These are phyloP conservation scores for Melampsora allii-populina DNA, from an alignment of 1,284 basidiomycete species.

Conservation along the genomic window DNA sequence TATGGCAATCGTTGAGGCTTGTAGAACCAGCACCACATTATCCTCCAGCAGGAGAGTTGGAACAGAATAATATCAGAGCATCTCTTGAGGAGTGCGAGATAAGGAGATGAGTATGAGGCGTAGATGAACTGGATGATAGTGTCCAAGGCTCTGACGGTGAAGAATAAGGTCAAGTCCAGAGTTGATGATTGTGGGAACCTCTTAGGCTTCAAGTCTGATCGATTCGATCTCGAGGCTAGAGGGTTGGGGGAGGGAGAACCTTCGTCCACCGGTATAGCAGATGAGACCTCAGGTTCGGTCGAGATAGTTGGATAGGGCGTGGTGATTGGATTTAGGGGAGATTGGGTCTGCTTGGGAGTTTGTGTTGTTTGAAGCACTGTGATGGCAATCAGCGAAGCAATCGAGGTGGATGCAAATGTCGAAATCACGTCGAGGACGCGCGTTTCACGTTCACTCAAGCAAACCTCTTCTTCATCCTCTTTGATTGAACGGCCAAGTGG, in stretches of 20 bases:
- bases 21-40: conserved; percentile 52
- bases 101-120: conserved; percentile 17
- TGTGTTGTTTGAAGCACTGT: conserved; percentile 25
- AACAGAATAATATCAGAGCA: conserved; percentile 48
- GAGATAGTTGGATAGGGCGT: conserved; percentile 24
- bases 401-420: conserved; percentile 32
- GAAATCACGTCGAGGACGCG: conserved; percentile 16
- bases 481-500: not conserved
- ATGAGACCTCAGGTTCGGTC: not conserved
- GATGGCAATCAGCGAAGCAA: conserved; percentile 40
- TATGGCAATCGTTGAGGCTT: conserved; percentile 50
- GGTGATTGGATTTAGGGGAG: conserved; percentile 30
- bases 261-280: not conserved
- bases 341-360: conserved; percentile 7
- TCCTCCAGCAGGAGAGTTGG: conserved; percentile 45
- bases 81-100: conserved; percentile 38
- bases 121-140: conserved; percentile 49
- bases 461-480: not conserved
- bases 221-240: not conserved
- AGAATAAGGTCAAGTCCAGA: conserved; percentile 54
- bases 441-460: not conserved
- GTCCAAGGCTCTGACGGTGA: conserved; percentile 53
- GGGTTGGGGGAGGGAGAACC: not conserved
- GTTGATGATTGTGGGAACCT: conserved; percentile 48
- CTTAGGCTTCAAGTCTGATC: conserved; percentile 1